Evolutionary conservation across 176 grass and related monocot species (phyloP), one percentile per base, ranked within the genome.

Genomic region (Avena insularis): DNA sequence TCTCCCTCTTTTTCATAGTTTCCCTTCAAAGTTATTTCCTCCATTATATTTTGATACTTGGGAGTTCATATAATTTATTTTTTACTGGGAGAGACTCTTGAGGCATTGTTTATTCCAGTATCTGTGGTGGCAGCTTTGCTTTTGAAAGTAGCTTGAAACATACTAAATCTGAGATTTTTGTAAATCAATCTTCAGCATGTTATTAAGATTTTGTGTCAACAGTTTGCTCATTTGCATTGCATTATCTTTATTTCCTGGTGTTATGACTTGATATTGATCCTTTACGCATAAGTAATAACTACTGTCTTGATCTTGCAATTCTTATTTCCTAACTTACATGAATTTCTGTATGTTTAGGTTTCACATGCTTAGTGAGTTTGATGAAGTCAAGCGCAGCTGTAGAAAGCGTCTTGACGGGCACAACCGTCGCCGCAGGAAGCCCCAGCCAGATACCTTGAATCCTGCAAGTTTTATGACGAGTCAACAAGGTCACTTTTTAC

Each of bases 361-460:
- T 87, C 96, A 98, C 79, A 80, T 94, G 75, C 90, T 98, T 75
- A 83, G 43, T 21, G 96, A 98, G 81, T 98, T 43, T 43, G 40
- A 43, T 43, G 40, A 43, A 43, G 40, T 43, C 40, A 43, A 43
- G 40, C 40, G 40, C 40, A 43, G 40, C 40, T 43, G 40, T 43
- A 43, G 40, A 43, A 43, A 43, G 40, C 40, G 40, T 43, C 40
- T 43, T 43, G 40, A 43, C 6, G 40, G 40, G 40, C 40, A 43
- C 40, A 43, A 43, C 40, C 40, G 40, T 43, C 40, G 40, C 40
- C 40, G 40, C 40, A 43, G 40, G 40, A 43, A 43, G 40, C 40
- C 40, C 21, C 92, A 86, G 16, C 89, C 88, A 67, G 93, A 96
- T 74, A 49, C 87, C 27, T 86, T 92, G 79, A 91, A 71, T 90